A percentile compares a stretch with the other conserved stretches of the same genome.
Conservation (phyloP, 73 alveolate species). For the Tetrahymena thermophila region DNA sequence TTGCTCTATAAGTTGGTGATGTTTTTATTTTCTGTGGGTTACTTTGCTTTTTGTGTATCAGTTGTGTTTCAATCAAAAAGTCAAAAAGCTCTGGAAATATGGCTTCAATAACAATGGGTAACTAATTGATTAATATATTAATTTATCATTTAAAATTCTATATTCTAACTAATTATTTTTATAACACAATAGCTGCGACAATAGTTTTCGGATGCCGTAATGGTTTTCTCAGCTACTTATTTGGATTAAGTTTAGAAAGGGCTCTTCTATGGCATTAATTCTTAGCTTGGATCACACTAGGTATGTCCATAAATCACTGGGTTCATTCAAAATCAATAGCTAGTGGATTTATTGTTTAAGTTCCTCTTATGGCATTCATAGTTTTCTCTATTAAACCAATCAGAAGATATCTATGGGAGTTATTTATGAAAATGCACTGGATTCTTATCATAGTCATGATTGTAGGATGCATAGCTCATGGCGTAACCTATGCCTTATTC, state of each 20-base stretch:
- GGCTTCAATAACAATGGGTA: background rate
- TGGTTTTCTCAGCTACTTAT: background rate
- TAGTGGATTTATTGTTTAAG: background rate
- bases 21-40: background rate
- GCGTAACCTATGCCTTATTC: background rate
- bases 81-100: background rate
- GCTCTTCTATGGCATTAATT: background rate
- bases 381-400: background rate
- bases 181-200: background rate
- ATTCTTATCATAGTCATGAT: background rate
- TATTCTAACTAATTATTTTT: no score
- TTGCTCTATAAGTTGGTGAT: background rate
- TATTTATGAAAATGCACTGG: background rate
- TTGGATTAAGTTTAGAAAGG: background rate
- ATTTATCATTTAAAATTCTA: no score
- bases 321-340: background rate
- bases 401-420: background rate
- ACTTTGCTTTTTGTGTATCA: background rate
- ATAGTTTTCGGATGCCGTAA: background rate
- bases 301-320: background rate
- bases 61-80: background rate
- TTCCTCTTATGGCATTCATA: background rate
- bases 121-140: background rate
- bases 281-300: background rate
- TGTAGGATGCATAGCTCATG: background rate